A percentile compares a stretch with the other conserved stretches of the same genome.
These are phyloP conservation scores for Neopestalotiopsis sp. DNA, from an alignment of 2,329 filamentous ascomycete species.

Conservation along the genomic window DNA sequence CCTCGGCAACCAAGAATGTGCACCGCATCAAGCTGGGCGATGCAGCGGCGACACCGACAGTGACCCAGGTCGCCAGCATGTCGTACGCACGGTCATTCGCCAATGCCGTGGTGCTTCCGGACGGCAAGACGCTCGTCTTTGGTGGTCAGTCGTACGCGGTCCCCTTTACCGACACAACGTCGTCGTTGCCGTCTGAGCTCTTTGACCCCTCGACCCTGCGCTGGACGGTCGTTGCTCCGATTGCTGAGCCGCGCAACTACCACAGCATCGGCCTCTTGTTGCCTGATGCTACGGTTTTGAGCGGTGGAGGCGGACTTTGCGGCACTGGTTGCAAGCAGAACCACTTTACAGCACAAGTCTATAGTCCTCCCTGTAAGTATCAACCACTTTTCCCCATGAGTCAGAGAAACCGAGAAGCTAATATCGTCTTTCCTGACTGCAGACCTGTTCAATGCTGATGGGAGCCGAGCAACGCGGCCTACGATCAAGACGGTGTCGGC, in stretches of 20 bases:
- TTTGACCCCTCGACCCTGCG: slow-evolving; percentile 42
- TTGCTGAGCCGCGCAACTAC: slow-evolving; percentile 45
- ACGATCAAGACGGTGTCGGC: slow-evolving; percentile 40
- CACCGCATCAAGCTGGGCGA: slow-evolving; percentile 49
- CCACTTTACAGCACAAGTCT: slow-evolving; percentile 56
- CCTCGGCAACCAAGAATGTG: slow-evolving; percentile 44
- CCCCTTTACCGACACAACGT: slow-evolving; percentile 43
- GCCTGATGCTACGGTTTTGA: slow-evolving; percentile 48
- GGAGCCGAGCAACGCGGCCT: slow-evolving; percentile 42
- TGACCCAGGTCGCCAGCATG: slow-evolving; percentile 42
- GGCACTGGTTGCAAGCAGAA: slow-evolving; percentile 46
- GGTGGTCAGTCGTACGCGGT: slow-evolving; percentile 43
- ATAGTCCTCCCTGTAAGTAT: slow-evolving; percentile 46
- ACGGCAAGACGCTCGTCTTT: slow-evolving; percentile 45
- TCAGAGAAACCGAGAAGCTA: not conserved
- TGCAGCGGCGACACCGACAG: slow-evolving; percentile 26
- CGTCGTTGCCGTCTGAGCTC: slow-evolving; percentile 43
- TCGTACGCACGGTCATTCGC: slow-evolving; percentile 42
- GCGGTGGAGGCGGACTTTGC: slow-evolving; percentile 55
- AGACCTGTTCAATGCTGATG: slow-evolving; percentile 49
- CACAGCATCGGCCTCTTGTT: slow-evolving; percentile 49
- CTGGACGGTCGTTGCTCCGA: slow-evolving; percentile 38
- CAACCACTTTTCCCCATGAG: not conserved
- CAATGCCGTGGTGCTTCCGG: slow-evolving; percentile 46
- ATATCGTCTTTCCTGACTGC: not conserved